Evolutionary conservation across 805 yeast genomes (phyloP).

Genomic region (Isabelozyma pseudorhagii): DNA sequence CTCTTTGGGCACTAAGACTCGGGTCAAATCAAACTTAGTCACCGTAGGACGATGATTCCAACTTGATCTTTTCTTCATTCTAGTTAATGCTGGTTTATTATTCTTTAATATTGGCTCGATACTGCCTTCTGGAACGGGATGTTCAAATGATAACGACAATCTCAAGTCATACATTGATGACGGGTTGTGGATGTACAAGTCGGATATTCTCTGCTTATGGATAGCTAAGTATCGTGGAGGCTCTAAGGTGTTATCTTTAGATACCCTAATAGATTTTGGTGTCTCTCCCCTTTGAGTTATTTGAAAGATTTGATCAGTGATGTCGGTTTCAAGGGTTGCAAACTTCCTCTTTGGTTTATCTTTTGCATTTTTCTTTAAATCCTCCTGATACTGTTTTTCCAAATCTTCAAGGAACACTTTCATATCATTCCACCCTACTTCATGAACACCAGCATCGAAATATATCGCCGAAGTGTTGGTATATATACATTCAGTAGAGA

Average conservation of each 20-base stretch:
- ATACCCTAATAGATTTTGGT: conserved; percentile 62
- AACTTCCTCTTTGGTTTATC: conserved; percentile 48
- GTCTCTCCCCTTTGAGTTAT: conserved; percentile 61
- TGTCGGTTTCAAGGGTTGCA: conserved; percentile 57
- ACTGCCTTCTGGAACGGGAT: conserved; percentile 63
- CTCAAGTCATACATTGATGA: conserved; percentile 75
- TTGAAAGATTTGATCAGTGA: conserved; percentile 60
- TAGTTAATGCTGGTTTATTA: conserved; percentile 50
- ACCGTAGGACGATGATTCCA: conserved; percentile 73
- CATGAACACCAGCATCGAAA: conserved; percentile 66
- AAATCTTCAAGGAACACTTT: conserved; percentile 53
- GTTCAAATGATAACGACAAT: conserved; percentile 71
- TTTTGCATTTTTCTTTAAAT: conserved; percentile 17
- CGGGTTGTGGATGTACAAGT: conserved; percentile 69
- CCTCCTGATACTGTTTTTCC: conserved; percentile 44
- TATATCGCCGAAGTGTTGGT: conserved; percentile 54
- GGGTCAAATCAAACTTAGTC: conserved; percentile 70
- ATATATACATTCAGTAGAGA: conserved; percentile 64
- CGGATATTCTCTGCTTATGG: conserved; percentile 71
- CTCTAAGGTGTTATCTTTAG: conserved; percentile 54
- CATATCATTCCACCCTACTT: conserved; percentile 56
- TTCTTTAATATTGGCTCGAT: conserved; percentile 48
- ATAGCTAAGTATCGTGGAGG: conserved; percentile 73
- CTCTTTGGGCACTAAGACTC: conserved; percentile 43
- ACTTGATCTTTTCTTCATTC: conserved; percentile 72